Base-by-base conservation (phyloP, 1,284 basidiomycete genomes). In the Ustilago loliicola region DNA sequence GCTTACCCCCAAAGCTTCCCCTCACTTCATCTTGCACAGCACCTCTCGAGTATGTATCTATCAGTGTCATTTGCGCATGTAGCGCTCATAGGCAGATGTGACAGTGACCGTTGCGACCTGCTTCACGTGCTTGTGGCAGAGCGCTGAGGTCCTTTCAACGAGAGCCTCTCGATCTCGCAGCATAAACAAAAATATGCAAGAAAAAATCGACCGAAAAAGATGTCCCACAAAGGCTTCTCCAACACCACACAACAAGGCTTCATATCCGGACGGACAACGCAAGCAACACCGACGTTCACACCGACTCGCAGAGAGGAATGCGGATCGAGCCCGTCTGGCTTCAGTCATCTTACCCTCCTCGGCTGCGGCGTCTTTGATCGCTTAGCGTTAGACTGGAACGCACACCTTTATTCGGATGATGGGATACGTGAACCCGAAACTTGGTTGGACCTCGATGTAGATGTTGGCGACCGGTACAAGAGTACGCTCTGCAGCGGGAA, bases 401-500 rank as follows among this genome's bases (percentile, higher is more conserved):
- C 45, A 17, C 11, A n/a, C 17, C n/a, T 19, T 52, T 25, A 52
- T 30, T 6, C 9, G 17, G 45, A 47, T 13, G 19, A 17, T 47
- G 45, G 3, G 17, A n/a, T 23, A 4, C 3, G 3, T 47, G 45
- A 21, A 47, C 45, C 45, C 17, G 45, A 23, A 23, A 47, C 45
- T 23, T 47, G 45, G 45, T 47, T 23, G 36, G 15, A 38, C 11
- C n/a, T 4, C 45, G 50, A 34, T 42, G 54, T 64, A 64, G 61
- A 64, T 57, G 61, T 64, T 64, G 36, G 27, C 4, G 2, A 10
- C 25, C 13, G 6, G 13, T 17, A 34, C 2, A 54, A 34, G 7
- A 54, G 54, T 42, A 56, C 61, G 47, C 61, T 57, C 19, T 64
- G 61, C 54, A 57, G 53, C 53, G 54, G 42, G 54, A 53, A 36